Evolutionary conservation across 768 basidiomycete species (phyloP), one percentile per base, ranked within the genome.

Genomic region (Panaeolus cyanescens): DNA sequence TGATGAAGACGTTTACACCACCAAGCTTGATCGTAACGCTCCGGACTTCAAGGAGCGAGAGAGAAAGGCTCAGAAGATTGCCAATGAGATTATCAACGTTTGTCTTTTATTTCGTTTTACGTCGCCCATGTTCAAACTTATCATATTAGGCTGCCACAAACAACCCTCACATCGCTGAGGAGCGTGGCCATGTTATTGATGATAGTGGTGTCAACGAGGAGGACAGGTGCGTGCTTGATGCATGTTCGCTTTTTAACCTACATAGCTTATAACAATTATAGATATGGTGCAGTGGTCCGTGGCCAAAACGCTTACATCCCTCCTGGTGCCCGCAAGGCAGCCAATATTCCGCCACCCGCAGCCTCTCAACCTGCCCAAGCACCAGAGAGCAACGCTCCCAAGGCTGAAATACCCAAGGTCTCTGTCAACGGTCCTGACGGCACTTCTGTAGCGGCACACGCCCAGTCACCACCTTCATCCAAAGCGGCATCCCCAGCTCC

Each of bases 1-100:
- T 74, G 90, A 96, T 69, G 97, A 99, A 77, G 92, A 96, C 60
- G 71, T 88, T 32, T 99, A 99, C 74, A 99, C 97, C 10, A 99
- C 96, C 17, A 94, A 88, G 76, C 81, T 99, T 45, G 93, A 99
- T 71, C 86, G 92, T 64, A 84, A 77, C 58, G 90, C 86, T 6
- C 84, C 90, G 20, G 95, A 96, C 74, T 99, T 83, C 74, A 92
- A 90, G 77, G 92, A 95, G 76, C 84, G 87, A 62, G 96, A 98
- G 74, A 84, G 87, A 63, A 87, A 90, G 73, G 97, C 97, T 4
- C 90, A 89, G 70, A 85, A 85, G 65, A 84, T 99, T 66, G 97
- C 96, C 9, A 89, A 88, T 66, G 96, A 99, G 77, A 99, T 99
- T 67, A 79, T 92, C 72, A 86, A 86, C 57, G 96, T 95, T 75